Base-by-base conservation (phyloP, 495 filamentous ascomycete species). In the Aspergillus sparsus region DNA sequence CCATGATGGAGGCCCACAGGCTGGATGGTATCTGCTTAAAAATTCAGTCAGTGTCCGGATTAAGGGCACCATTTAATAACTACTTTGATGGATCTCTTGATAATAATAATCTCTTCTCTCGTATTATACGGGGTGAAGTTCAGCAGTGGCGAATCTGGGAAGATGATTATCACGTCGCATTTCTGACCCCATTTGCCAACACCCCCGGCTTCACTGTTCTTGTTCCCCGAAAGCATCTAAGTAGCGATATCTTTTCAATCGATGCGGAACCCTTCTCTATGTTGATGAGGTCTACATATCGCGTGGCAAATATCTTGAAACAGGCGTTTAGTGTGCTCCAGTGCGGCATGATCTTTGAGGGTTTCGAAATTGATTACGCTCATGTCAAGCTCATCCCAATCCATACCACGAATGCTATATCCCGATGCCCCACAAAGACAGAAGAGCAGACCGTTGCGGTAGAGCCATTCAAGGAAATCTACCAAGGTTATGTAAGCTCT, bases 301-400 rank as follows among this genome's bases (percentile, higher is more conserved):
- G 15, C 3, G 46, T 58, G 9, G 56, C 10, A 5, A 32, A 36
- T 10, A 13, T 58, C 34, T 39, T 58, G 56, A 45, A 21, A 21
- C 7, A 27, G 15, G 56, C 56, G 18, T 58, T 58, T 58, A 35
- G 56, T 6, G 6, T 52, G 5, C 32, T 42, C 13, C 34, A 37
- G 12, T 58, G 56, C 42, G 56, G 56, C 15, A 58, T 58, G 56
- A 49, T 58, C 32, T 58, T 58, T 42, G 56, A 58, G 47, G 56
- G 56, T 16, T 52, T 58, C 34, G 56, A 58, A 44, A 58, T 58
- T 18, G 57, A 59, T 18, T 59, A 59, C 39, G 49, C 57, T 9
- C 57, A 59, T 59, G 57, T 52, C 12, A 59, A 59, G 47, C 47
- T 59, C n/a, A 52, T 59, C 37, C 57, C 57, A 7, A 49, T 59